These are phyloP conservation scores for Circinella minor DNA, from an alignment of 371 early-diverging fungal genomes.

Conservation along the genomic window DNA sequence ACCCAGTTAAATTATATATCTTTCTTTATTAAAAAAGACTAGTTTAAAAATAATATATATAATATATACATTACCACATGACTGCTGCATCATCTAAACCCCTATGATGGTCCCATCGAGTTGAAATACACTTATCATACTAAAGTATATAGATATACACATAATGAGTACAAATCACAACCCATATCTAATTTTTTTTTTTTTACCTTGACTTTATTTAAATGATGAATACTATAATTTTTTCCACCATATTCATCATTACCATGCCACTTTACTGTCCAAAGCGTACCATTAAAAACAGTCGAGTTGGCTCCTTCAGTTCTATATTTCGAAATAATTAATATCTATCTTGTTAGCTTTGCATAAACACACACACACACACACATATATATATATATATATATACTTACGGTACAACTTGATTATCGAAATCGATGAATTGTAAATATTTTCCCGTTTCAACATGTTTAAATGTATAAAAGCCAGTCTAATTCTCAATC, in stretches of 20 bases:
- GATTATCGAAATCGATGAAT: conserved; percentile 35
- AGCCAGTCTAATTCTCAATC: conserved; percentile 29
- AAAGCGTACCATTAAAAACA: conserved; percentile 33
- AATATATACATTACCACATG: conserved; percentile 20
- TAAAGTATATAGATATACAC: background rate
- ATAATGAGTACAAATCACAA: no score
- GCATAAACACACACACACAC: no score
- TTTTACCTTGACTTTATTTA: conserved; percentile 25
- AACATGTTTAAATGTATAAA: conserved; percentile 34
- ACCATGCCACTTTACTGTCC: conserved; percentile 42
- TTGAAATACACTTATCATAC: conserved; percentile 41
- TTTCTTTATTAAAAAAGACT: no score
- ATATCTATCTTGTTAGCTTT: no score
- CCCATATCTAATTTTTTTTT: no score
- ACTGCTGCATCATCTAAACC: conserved; percentile 39
- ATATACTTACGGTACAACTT: conserved; percentile 24
- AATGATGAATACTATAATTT: conserved; percentile 36
- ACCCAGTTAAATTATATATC: no score
- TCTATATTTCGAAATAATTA: background rate
- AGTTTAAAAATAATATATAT: no score
- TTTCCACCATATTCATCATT: conserved; percentile 16
- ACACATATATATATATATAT: no score
- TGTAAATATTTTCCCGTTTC: conserved; percentile 38
- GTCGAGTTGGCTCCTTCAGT: conserved; percentile 37
- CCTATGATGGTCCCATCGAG: conserved; percentile 36